These are phyloP conservation scores for Quercus phellos DNA, from an alignment of 331 rosid genomes.

Conservation along the genomic window DNA sequence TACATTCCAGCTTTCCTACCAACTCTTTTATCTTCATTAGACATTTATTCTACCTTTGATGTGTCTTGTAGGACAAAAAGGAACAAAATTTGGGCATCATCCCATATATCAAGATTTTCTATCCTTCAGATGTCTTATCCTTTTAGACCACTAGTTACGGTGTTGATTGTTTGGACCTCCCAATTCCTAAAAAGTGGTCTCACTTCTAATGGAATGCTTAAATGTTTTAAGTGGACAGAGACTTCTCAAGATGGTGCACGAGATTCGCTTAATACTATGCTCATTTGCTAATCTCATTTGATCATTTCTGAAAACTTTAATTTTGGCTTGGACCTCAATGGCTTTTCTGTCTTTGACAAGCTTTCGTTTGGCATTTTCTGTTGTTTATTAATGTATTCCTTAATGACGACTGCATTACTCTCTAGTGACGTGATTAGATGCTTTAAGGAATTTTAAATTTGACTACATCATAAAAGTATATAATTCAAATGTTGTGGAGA, in stretches of 20 bases:
- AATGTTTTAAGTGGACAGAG: neutral
- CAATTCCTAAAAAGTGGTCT: constrained; percentile 1
- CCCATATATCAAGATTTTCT: neutral
- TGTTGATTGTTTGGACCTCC: constrained; percentile 21
- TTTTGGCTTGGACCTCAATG: neutral
- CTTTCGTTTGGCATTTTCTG: neutral
- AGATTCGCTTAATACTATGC: too few relatives aligned
- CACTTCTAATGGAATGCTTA: constrained; percentile 8
- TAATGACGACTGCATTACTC: constrained; percentile 45
- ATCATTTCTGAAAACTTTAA: neutral
- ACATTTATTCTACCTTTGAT: neutral
- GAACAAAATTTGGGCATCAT: neutral
- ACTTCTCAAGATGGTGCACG: neutral
- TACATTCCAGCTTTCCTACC: neutral
- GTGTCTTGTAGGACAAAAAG: neutral
- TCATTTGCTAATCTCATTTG: neutral
- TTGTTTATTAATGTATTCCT: neutral
- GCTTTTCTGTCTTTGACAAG: too few relatives aligned
- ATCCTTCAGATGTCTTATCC: constrained; percentile 4
- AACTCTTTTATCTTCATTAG: neutral
- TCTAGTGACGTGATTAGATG: constrained; percentile 18
- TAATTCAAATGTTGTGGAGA: neutral
- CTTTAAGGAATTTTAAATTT: neutral
- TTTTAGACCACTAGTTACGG: constrained; percentile 5
- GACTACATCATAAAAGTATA: neutral